A percentile compares a stretch with the other conserved stretches of the same genome.
Evolutionary conservation across 2,329 filamentous ascomycete genomes (phyloP).

Genomic region (Pseudonectria buxi): DNA sequence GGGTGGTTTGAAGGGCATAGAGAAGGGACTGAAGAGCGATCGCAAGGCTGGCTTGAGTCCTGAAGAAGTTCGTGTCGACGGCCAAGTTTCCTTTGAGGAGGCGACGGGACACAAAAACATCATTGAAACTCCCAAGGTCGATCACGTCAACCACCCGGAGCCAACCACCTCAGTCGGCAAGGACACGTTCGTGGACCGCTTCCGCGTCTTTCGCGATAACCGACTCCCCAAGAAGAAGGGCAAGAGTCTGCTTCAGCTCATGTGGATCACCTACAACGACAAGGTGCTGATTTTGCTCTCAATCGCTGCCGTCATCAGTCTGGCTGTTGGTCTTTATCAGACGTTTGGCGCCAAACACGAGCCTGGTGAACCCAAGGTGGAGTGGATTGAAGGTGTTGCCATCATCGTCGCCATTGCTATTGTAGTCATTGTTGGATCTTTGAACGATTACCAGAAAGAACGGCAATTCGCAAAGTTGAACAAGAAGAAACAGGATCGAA

Average conservation of each 20-base stretch:
- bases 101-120: constrained; percentile 42
- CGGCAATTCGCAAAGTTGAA: constrained; percentile 73
- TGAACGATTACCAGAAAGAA: constrained; percentile 78
- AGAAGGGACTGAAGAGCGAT: constrained; percentile 70
- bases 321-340: constrained; percentile 70
- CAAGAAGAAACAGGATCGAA: constrained; percentile 69
- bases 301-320: constrained; percentile 62
- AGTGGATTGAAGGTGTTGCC: constrained; percentile 77
- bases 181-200: constrained; percentile 53
- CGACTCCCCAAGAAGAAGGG: constrained; percentile 66
- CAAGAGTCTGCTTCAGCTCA: constrained; percentile 64
- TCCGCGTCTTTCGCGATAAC: constrained; percentile 67
- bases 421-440: constrained; percentile 67
- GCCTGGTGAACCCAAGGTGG: constrained; percentile 48
- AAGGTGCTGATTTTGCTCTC: constrained; percentile 71
- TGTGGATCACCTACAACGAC: constrained; percentile 81
- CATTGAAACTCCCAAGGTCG: constrained; percentile 24
- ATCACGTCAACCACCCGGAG: background rate
- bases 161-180: constrained; percentile 8
- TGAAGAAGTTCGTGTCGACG: constrained; percentile 64
- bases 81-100: constrained; percentile 65
- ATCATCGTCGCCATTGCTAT: constrained; percentile 76
- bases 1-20: constrained; percentile 70
- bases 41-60: constrained; percentile 65
- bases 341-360: constrained; percentile 56